Evolutionary conservation across 148 eudicot genomes (phyloP).

Genomic region (Agrostemma githago): DNA sequence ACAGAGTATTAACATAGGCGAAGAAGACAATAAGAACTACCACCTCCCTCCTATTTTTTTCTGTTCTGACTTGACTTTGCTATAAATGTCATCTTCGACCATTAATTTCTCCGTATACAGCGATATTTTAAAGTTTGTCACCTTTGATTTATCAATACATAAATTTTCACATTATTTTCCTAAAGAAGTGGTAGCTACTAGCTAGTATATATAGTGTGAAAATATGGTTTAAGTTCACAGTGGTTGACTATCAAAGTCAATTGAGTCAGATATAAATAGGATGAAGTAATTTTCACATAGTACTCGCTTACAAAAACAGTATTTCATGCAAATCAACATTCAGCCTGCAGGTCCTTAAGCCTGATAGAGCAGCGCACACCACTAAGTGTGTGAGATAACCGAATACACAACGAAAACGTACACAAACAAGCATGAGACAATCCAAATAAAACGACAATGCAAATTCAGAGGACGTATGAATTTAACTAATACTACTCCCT

Average conservation of each 20-base stretch:
- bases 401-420: not conserved
- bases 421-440: not conserved
- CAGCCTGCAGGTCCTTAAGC: not conserved
- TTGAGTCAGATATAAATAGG: not conserved
- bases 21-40: not conserved
- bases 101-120: no score
- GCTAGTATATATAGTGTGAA: not conserved
- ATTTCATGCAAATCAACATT: not conserved
- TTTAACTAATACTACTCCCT: no score
- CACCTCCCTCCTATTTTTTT: not conserved
- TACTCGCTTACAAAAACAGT: not conserved
- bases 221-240: not conserved
- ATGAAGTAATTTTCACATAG: not conserved
- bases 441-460: not conserved
- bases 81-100: not conserved
- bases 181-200: not conserved
- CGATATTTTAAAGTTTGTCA: not conserved
- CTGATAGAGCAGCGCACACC: not conserved
- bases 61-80: not conserved
- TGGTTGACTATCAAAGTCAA: not conserved
- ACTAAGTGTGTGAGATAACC: not conserved
- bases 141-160: not conserved
- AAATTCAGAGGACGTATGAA: not conserved
- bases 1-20: not conserved
- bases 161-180: no score